Percentiles rank a stretch among this genome's conserved stretches.
Evolutionary conservation across 2,329 filamentous ascomycete genomes (phyloP).

Genomic region (Scolecobasidium constrictum): DNA sequence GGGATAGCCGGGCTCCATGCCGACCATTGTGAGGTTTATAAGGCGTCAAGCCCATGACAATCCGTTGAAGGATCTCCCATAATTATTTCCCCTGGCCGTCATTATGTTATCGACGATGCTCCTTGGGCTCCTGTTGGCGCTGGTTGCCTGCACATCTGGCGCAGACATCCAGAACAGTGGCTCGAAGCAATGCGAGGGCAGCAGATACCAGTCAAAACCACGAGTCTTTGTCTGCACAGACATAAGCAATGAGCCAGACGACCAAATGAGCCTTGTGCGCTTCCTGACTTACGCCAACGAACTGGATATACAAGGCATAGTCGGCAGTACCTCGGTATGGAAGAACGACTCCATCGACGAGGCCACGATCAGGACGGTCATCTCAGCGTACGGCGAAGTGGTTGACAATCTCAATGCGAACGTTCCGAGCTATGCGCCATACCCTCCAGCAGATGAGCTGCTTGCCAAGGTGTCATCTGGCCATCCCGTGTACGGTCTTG

Average conservation of each 20-base stretch:
- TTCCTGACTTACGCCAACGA: conserved; percentile 15
- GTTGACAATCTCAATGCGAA: conserved; percentile 33
- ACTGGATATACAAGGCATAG: conserved; percentile 15
- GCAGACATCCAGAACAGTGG: no score
- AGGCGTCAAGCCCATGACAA: no score
- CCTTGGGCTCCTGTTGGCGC: no score
- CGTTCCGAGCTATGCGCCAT: conserved; percentile 15
- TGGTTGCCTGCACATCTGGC: no score
- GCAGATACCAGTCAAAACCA: not conserved
- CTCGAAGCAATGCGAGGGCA: not conserved
- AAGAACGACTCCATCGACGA: conserved; percentile 13
- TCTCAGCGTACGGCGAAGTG: conserved; percentile 18
- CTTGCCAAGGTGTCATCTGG: conserved; percentile 17
- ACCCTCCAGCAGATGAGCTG: conserved; percentile 16
- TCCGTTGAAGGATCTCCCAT: no score
- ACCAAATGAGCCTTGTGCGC: conserved; percentile 15
- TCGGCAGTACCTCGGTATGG: conserved; percentile 13
- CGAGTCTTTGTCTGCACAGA: conserved; percentile 15
- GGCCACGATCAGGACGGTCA: conserved; percentile 16
- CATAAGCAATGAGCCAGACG: conserved; percentile 16
- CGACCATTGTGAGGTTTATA: not conserved
- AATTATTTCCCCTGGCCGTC: no score
- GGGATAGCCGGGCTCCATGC: no score
- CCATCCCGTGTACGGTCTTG: conserved; percentile 26
- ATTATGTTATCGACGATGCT: no score